These are phyloP conservation scores for Aureobasidium musti DNA, from an alignment of 2,329 filamentous ascomycete genomes.

Conservation along the genomic window DNA sequence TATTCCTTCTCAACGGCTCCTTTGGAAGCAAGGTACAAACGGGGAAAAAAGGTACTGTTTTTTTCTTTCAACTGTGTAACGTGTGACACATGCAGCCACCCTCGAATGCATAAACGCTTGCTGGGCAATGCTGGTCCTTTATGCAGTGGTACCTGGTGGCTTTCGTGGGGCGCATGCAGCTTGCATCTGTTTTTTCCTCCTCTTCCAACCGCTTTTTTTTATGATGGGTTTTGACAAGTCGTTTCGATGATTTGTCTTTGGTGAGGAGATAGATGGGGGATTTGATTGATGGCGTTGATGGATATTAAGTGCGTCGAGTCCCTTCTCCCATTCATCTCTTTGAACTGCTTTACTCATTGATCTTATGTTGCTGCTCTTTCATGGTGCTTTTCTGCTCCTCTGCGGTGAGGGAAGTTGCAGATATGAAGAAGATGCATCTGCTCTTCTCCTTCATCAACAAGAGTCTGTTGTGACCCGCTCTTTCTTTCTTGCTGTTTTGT, in stretches of 20 bases:
- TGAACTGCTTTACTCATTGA: not conserved
- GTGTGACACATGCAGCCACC: constrained; percentile 11
- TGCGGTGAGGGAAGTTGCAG: not conserved
- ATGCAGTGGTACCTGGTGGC: not conserved
- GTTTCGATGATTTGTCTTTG: not conserved
- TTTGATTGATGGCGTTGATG: no score
- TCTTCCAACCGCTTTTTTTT: not conserved
- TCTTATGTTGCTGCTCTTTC: not conserved
- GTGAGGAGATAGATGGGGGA: not conserved
- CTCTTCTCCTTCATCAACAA: no score
- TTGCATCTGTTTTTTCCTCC: not conserved
- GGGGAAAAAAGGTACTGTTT: not conserved
- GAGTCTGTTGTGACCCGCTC: not conserved
- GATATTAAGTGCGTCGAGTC: no score
- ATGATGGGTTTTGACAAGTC: no score
- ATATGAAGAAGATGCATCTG: not conserved
- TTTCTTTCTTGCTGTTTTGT: not conserved
- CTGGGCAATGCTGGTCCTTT: not conserved
- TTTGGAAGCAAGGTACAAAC: not conserved
- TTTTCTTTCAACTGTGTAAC: not conserved
- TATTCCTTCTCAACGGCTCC: not conserved
- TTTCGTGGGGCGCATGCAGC: not conserved
- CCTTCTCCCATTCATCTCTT: not conserved
- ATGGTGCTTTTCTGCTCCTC: no score
- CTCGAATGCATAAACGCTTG: constrained; percentile 5